Evolutionary conservation across 2,329 filamentous ascomycete species (phyloP).

Genomic region (Fusarium sp.): DNA sequence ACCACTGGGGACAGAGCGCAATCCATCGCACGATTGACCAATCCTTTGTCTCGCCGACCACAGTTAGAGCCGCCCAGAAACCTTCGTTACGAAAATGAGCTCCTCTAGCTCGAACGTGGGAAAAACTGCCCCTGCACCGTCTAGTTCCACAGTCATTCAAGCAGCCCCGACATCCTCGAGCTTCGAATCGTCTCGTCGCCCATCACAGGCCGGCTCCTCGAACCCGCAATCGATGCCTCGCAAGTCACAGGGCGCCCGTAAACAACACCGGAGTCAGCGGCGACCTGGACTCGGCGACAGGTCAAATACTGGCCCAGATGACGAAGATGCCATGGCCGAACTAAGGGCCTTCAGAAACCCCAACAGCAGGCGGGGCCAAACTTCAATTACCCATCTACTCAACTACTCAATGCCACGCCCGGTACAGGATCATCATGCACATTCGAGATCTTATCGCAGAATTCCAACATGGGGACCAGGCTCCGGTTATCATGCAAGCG

Average conservation of each 20-base stretch:
- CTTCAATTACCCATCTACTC: conserved; percentile 95
- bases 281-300: conserved; percentile 65
- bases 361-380: conserved; percentile 86
- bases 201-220: conserved; percentile 49
- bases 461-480: conserved; percentile 86
- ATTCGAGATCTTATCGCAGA: conserved; percentile 69
- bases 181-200: conserved; percentile 63
- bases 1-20: conserved; percentile 1
- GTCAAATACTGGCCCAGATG: conserved; percentile 59
- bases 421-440: conserved; percentile 65
- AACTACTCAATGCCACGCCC: conserved; percentile 86
- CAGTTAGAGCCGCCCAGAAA: background rate
- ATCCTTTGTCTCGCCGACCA: conserved; percentile 1
- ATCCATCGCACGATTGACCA: conserved; percentile 18
- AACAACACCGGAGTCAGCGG: conserved; percentile 85
- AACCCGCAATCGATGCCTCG: conserved; percentile 62
- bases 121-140: conserved; percentile 61
- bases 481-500: conserved; percentile 87
- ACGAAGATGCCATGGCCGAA: conserved; percentile 91
- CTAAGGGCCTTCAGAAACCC: conserved; percentile 68
- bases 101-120: conserved; percentile 50
- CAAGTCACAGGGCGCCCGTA: conserved; percentile 79
- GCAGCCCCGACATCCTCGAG: conserved; percentile 55
- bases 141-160: conserved; percentile 53
- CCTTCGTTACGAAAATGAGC: conserved; percentile 46